phyloP scores from a whole-genome alignment of 768 basidiomycete species.

The Suillus lakei region DNA sequence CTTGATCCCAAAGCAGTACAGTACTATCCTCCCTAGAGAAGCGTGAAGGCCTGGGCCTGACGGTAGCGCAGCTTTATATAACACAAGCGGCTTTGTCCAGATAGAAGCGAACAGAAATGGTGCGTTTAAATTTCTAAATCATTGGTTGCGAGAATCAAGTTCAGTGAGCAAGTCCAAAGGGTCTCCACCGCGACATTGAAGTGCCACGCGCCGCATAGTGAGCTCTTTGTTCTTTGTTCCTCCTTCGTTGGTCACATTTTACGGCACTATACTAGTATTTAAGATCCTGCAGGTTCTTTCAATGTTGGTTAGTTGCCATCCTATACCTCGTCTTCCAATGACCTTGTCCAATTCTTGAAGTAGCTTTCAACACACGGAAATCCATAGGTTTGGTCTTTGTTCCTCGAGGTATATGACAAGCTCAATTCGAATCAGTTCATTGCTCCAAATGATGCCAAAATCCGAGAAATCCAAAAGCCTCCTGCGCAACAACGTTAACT shows the following conservation, averaged over 20 bases:
- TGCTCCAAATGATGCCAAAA: background rate
- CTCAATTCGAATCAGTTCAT: background rate
- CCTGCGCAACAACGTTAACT: constrained; percentile 21
- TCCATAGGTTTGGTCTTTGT: background rate
- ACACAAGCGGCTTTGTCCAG: background rate
- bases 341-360: background rate
- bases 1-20: too few relatives aligned
- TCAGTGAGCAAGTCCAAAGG: background rate
- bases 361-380: background rate
- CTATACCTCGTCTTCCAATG: background rate
- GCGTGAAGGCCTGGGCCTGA: background rate
- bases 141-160: background rate
- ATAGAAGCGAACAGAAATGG: background rate
- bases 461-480: background rate
- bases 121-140: background rate
- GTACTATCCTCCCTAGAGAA: background rate
- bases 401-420: background rate
- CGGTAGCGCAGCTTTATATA: background rate
- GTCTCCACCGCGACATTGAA: background rate
- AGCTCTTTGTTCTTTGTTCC: background rate
- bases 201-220: background rate
- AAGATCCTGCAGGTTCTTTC: background rate
- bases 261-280: background rate
- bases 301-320: background rate
- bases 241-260: background rate